Conservation (phyloP, 2,329 filamentous ascomycete genomes). For the Fusarium beomiforme region DNA sequence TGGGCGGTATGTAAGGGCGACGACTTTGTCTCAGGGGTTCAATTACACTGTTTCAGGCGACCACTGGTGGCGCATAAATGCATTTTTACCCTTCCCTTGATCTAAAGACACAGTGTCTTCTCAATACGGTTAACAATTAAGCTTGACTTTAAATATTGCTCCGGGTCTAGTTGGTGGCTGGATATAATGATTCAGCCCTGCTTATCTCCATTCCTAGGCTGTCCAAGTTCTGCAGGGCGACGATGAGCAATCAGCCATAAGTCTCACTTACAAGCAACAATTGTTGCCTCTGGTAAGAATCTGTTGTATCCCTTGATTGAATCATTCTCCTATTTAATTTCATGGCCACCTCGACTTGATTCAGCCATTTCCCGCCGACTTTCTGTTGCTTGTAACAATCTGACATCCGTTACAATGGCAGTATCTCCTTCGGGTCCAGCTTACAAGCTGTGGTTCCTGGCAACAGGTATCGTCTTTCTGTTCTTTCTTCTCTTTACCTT, state of each 20-base stretch:
- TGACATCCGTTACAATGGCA: neutral
- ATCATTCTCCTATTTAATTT: neutral
- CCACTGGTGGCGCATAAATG: neutral
- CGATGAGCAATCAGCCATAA: too few relatives aligned
- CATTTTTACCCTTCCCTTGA: rapidly evolving
- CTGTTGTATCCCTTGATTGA: neutral
- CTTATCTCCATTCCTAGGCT: neutral
- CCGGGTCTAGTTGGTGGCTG: neutral
- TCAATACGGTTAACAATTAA: rapidly evolving
- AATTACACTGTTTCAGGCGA: neutral
- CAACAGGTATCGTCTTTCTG: neutral
- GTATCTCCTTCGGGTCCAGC: neutral
- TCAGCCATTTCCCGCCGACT: neutral
- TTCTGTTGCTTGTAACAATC: rapidly evolving
- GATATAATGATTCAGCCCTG: neutral
- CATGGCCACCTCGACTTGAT: neutral
- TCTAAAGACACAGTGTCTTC: neutral
- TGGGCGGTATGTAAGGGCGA: neutral
- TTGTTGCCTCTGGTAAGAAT: neutral
- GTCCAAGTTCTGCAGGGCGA: too few relatives aligned
- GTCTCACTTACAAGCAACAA: too few relatives aligned
- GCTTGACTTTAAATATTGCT: too few relatives aligned
- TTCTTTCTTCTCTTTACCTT: neutral
- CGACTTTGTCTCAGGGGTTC: neutral
- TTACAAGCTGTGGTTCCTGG: neutral